phyloP scores from a whole-genome alignment of 2,329 filamentous ascomycete genomes.

The Apiospora rasikravindrae region DNA sequence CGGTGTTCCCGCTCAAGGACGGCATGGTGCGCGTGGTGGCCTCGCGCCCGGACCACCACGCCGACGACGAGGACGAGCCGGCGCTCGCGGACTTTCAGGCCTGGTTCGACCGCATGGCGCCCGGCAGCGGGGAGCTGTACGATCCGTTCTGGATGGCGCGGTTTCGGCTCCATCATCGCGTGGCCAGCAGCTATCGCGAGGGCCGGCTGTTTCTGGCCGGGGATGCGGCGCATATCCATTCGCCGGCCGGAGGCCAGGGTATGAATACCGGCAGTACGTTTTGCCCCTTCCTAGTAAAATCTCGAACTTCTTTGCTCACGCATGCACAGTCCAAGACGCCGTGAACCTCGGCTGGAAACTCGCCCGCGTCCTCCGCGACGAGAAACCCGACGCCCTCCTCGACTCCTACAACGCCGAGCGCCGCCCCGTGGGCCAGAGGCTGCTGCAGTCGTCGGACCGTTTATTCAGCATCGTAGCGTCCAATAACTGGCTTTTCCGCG shows the following conservation, averaged over 20 bases:
- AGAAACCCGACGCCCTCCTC: slow-evolving; percentile 45
- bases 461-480: slow-evolving; percentile 46
- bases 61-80: slow-evolving; percentile 25
- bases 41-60: slow-evolving; percentile 29
- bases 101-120: slow-evolving; percentile 36
- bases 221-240: slow-evolving; percentile 63
- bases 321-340: slow-evolving; percentile 54
- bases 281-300: too few species aligned
- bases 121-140: slow-evolving; percentile 33
- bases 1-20: slow-evolving; percentile 38
- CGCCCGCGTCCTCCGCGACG: slow-evolving; percentile 44
- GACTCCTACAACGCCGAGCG: slow-evolving; percentile 55
- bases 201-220: slow-evolving; percentile 59
- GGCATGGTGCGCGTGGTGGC: slow-evolving; percentile 36
- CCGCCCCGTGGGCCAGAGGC: slow-evolving; percentile 48
- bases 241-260: slow-evolving; percentile 60
- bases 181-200: slow-evolving; percentile 44
- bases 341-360: slow-evolving; percentile 63
- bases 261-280: slow-evolving; percentile 60
- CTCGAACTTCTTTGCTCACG: too few species aligned
- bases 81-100: slow-evolving; percentile 40
- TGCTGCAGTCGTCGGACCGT: slow-evolving; percentile 48
- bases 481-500: slow-evolving; percentile 40
- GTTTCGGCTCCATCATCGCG: slow-evolving; percentile 52
- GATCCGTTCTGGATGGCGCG: slow-evolving; percentile 48